Conservation (phyloP, 108 stramenopile genomes). For the Pseudonitzschia multiseries region DNA sequence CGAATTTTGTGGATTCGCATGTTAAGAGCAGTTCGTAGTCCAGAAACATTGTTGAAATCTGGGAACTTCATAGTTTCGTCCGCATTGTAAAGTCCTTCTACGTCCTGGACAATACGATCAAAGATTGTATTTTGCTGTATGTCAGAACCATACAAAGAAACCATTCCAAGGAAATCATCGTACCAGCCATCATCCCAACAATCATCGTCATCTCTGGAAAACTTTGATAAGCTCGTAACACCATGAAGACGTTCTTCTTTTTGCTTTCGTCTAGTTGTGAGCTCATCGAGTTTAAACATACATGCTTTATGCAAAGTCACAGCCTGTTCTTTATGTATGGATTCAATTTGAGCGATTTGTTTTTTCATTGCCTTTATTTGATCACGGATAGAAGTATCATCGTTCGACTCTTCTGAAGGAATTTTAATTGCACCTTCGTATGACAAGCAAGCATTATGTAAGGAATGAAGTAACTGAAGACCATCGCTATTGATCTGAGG, state of each 20-base stretch:
- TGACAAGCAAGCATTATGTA: constrained; percentile 50
- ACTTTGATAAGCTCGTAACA: neutral
- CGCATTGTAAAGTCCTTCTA: constrained; percentile 19
- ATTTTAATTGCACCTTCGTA: constrained; percentile 29
- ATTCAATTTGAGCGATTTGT: constrained; percentile 36
- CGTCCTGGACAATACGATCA: constrained; percentile 38
- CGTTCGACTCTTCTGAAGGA: constrained; percentile 12
- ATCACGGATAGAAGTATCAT: neutral
- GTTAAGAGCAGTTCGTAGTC: constrained; percentile 39
- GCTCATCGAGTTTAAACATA: constrained; percentile 25
- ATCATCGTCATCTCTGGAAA: constrained; percentile 1
- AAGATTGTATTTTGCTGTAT: constrained; percentile 35
- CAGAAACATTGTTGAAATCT: constrained; percentile 37
- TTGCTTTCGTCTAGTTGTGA: constrained; percentile 18
- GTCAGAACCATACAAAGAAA: constrained; percentile 32
- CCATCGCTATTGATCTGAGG: constrained; percentile 50
- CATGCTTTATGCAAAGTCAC: constrained; percentile 35
- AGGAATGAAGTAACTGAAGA: constrained; percentile 56
- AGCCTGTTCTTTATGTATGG: constrained; percentile 43
- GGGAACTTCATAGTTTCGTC: constrained; percentile 38
- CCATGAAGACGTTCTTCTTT: constrained; percentile 27
- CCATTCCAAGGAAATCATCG: constrained; percentile 45
- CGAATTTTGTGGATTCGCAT: constrained; percentile 33
- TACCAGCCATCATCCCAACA: constrained; percentile 54
- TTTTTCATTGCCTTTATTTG: constrained; percentile 31